Conservation (phyloP, 2,329 filamentous ascomycete species). For the Domatiomyces globalis region DNA sequence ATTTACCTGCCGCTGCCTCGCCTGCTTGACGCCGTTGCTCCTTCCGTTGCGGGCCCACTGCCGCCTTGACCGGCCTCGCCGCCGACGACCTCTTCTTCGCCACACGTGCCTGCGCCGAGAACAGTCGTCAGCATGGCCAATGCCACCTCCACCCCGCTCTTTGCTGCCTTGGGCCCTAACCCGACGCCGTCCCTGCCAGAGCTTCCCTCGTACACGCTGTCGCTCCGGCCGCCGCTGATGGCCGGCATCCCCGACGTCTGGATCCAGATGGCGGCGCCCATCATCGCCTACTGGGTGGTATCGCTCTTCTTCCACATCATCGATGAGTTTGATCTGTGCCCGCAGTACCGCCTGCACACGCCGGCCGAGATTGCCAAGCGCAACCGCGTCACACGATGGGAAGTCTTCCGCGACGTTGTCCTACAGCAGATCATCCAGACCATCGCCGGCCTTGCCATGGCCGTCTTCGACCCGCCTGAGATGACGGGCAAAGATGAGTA, state of each 20-base stretch:
- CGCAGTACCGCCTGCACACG: slow-evolving; percentile 86
- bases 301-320: slow-evolving; percentile 79
- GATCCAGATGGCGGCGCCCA: slow-evolving; percentile 59
- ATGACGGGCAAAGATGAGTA: slow-evolving; percentile 66
- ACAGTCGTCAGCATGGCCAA: slow-evolving; percentile 14
- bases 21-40: not conserved
- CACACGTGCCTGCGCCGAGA: not conserved
- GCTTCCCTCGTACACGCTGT: slow-evolving; percentile 66
- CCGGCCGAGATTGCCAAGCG: slow-evolving; percentile 78
- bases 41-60: not conserved
- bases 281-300: slow-evolving; percentile 75
- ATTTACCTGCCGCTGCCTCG: not conserved
- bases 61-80: too few species aligned
- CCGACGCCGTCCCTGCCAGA: slow-evolving; percentile 62
- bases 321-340: slow-evolving; percentile 72
- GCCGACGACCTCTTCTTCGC: not conserved
- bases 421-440: slow-evolving; percentile 87
- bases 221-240: slow-evolving; percentile 56
- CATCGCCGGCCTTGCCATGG: slow-evolving; percentile 51
- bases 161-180: too few species aligned
- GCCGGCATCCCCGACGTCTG: slow-evolving; percentile 69
- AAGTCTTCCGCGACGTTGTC: slow-evolving; percentile 81
- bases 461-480: slow-evolving; percentile 58
- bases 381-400: slow-evolving; percentile 71
- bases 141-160: slow-evolving; percentile 2